Percentiles rank a stretch among this genome's conserved stretches.
Evolutionary conservation across 2,329 filamentous ascomycete genomes (phyloP).

Genomic region (Sphaceloma murrayae): DNA sequence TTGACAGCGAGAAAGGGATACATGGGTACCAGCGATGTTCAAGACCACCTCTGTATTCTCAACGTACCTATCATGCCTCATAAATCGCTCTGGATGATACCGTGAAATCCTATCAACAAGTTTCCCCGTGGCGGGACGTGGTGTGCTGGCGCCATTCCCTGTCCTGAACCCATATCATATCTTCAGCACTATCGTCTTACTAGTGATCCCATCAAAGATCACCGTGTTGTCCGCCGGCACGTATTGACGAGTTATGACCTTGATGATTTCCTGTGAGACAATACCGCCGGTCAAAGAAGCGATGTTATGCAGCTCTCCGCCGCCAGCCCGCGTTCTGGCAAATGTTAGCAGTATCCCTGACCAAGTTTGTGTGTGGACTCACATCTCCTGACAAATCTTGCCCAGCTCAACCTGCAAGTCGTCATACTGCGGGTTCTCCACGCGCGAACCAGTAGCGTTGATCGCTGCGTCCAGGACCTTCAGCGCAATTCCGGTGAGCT

Average conservation of each 20-base stretch:
- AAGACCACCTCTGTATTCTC: no score
- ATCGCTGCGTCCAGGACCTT: constrained; percentile 35
- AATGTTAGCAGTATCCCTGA: constrained; percentile 3
- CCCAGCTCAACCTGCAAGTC: constrained; percentile 29
- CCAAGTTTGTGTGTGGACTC: constrained; percentile 21
- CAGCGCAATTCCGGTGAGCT: constrained; percentile 36
- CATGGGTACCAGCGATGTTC: no score
- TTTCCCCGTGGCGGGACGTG: no score
- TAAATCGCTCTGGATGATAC: no score
- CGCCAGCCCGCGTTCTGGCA: constrained; percentile 57
- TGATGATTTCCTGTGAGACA: constrained; percentile 95
- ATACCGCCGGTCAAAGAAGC: constrained; percentile 80
- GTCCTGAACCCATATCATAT: no score
- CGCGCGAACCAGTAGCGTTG: constrained; percentile 32
- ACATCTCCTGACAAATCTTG: constrained; percentile 37
- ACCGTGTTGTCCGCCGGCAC: constrained; percentile 55
- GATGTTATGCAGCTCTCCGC: constrained; percentile 86
- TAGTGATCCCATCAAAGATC: constrained; percentile 52
- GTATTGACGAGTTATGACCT: constrained; percentile 64
- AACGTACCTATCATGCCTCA: no score
- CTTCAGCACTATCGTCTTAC: constrained; percentile 45
- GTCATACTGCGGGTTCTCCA: constrained; percentile 36
- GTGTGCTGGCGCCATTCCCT: no score
- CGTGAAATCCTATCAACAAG: no score
- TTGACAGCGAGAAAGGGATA: no score